Base-by-base conservation (phyloP, 257 asterid genomes). In the Solanum acaule region DNA sequence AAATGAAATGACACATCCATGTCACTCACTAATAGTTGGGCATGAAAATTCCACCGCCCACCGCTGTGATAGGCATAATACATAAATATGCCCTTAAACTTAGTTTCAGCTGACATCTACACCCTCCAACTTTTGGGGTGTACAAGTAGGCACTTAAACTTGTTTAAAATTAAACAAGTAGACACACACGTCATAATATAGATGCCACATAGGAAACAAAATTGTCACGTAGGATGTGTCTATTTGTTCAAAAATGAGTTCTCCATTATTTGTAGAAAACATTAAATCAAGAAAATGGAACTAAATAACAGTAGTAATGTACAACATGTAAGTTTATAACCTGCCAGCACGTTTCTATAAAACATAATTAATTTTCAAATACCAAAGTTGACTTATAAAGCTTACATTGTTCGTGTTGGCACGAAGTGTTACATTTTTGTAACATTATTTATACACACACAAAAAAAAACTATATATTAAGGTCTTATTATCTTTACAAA, bases 401-500 rank as follows among this genome's bases (percentile, higher is more conserved):
- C 2, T 46, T 23, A 67, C 38, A 22, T 76, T 78, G 83, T 86
- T 91, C 88, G 92, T 91, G 93, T 88, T 86, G 89, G 88, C 88
- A 91, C 90, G 90, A 88, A 92, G 91, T 82, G 84, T 72, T 67
- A 42, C 42, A 46, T 49, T 18, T 72, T 46, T 38, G 14, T 29
- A 44, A 86, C 86, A n/a, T 29, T 12, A 13, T 37, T 37, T 40
- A 31, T 23, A 44, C 16, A 37, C 81, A 37, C 76, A 11, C 33
- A 2, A 18, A 20, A 22, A 37, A 38, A 87, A 8, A 35, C 91
- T 91, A 90, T 91, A 92, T 6, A 85, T 38, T 90, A 93, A 89
- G 79, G 89, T 6, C 76, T 37, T 59, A 22, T 59, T 59, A 49
- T 10, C 20, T 73, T 63, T 34, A 83, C 31, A 33, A 37, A 72